Percentiles rank a stretch among this genome's conserved stretches.
Conservation (phyloP, 202 grass and related monocot species). For the Carex arenaria region DNA sequence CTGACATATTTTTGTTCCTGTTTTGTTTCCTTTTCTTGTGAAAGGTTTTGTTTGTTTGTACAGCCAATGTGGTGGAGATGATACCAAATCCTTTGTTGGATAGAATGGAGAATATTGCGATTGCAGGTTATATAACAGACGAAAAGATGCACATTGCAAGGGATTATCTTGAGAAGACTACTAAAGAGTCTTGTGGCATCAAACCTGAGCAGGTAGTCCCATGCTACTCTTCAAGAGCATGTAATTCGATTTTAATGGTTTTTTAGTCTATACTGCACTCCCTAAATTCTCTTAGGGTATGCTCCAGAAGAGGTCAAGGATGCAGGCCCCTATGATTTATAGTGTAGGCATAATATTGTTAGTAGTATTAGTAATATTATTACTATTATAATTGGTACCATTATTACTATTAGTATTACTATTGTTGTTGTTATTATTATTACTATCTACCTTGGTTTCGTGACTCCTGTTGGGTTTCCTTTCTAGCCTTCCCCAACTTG, state of each 20-base stretch:
- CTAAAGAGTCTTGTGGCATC: slow-evolving; percentile 83
- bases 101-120: slow-evolving; percentile 95
- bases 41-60: slow-evolving; percentile 99
- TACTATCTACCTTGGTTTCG: no score
- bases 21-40: slow-evolving; percentile 7
- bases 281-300: background rate
- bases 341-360: no score
- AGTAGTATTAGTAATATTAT: no score
- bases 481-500: no score
- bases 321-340: no score
- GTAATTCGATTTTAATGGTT: background rate
- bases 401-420: no score
- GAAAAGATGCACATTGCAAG: slow-evolving; percentile 97
- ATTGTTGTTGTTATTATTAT: no score
- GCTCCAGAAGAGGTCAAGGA: no score
- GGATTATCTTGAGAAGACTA: slow-evolving; percentile 90
- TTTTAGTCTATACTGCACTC: background rate
- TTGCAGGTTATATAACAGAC: slow-evolving; percentile 99
- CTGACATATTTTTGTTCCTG: slow-evolving; percentile 29
- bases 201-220: slow-evolving; percentile 71
- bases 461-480: no score
- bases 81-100: slow-evolving; percentile 94
- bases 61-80: slow-evolving; percentile 91
- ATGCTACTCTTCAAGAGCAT: background rate
- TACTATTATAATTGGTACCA: no score